A percentile compares a stretch with the other conserved stretches of the same genome.
phyloP scores from a whole-genome alignment of 768 basidiomycete genomes.

The Lenzites betulinus region DNA sequence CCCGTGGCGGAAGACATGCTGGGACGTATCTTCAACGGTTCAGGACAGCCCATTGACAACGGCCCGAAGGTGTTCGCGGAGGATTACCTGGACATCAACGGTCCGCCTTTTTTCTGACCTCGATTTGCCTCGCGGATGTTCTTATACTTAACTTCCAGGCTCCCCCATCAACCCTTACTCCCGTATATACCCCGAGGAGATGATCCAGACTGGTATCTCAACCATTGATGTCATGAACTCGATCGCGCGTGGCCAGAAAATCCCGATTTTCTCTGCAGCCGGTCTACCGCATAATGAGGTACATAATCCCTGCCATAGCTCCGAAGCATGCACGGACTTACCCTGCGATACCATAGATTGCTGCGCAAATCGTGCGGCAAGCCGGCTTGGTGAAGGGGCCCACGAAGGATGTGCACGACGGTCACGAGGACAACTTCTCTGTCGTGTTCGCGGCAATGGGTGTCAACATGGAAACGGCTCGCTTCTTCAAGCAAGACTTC shows the following conservation, averaged over 20 bases:
- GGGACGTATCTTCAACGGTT: slow-evolving; percentile 98
- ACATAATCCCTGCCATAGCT: slow-evolving; percentile 27
- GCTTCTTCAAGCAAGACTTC: slow-evolving; percentile 99
- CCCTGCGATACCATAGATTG: slow-evolving; percentile 62
- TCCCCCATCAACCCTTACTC: slow-evolving; percentile 98
- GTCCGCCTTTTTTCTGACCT: slow-evolving; percentile 44
- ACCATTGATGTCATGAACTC: slow-evolving; percentile 99
- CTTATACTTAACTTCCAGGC: slow-evolving; percentile 49
- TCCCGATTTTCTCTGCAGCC: slow-evolving; percentile 98
- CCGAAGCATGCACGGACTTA: slow-evolving; percentile 5
- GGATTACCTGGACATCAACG: slow-evolving; percentile 99
- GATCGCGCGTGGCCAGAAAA: slow-evolving; percentile 99
- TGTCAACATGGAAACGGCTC: slow-evolving; percentile 99
- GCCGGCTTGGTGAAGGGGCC: slow-evolving; percentile 96
- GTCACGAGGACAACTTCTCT: slow-evolving; percentile 99
- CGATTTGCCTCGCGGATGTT: background rate
- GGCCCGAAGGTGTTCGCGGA: slow-evolving; percentile 99
- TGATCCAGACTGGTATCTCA: slow-evolving; percentile 99
- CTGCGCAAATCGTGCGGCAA: slow-evolving; percentile 99
- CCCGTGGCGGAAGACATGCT: slow-evolving; percentile 99
- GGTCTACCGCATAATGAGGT: slow-evolving; percentile 99
- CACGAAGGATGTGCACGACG: slow-evolving; percentile 96
- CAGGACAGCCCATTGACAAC: slow-evolving; percentile 96
- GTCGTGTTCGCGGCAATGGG: slow-evolving; percentile 99
- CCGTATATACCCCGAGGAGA: slow-evolving; percentile 99